Percentiles rank a stretch among this genome's conserved stretches.
phyloP scores from a whole-genome alignment of 345 rosid genomes.

The Rhizophora mangle region DNA sequence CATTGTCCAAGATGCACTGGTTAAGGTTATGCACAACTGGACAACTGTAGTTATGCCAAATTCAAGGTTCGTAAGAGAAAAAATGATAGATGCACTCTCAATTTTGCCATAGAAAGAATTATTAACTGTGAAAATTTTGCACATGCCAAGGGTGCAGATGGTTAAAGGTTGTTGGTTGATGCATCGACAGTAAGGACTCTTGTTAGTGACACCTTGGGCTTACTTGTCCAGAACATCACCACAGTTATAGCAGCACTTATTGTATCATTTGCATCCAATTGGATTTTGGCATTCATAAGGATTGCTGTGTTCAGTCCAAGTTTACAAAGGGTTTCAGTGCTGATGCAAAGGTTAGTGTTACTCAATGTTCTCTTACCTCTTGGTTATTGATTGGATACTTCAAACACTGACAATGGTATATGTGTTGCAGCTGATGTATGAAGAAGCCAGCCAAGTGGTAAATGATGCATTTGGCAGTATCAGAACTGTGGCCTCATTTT shows the following conservation, averaged over 20 bases:
- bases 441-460: conserved; percentile 72
- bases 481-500: conserved; percentile 64
- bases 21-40: no score
- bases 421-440: conserved; percentile 48
- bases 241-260: conserved; percentile 43
- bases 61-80: conserved; percentile 42
- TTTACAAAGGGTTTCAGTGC: conserved; percentile 55
- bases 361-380: neutral
- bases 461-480: conserved; percentile 64
- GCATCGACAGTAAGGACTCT: conserved; percentile 49
- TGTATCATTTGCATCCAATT: conserved; percentile 54
- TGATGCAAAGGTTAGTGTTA: conserved; percentile 35
- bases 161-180: conserved; percentile 62
- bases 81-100: neutral
- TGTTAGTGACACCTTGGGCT: conserved; percentile 55
- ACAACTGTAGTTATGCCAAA: conserved; percentile 22
- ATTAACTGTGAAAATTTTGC: neutral
- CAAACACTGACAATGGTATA: neutral
- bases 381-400: neutral
- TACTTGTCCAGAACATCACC: conserved; percentile 48
- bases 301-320: conserved; percentile 39
- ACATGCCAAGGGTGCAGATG: conserved; percentile 51
- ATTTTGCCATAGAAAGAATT: neutral
- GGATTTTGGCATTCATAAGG: conserved; percentile 48
- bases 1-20: no score